Conservation (phyloP, 2,329 filamentous ascomycete genomes). For the Furcasterigmium furcatum region DNA sequence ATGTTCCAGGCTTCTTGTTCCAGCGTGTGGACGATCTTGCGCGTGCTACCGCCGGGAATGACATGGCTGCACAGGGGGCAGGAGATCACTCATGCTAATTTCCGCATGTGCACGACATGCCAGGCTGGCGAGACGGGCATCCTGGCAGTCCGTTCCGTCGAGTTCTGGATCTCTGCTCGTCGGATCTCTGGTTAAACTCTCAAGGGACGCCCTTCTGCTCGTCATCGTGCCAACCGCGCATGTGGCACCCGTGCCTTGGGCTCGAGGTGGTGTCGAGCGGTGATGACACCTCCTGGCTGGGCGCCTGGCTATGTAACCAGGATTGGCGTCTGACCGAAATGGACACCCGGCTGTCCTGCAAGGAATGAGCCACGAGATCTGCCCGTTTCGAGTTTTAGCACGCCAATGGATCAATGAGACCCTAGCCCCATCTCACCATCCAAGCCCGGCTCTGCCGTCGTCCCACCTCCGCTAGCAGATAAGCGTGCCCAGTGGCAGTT, state of each 20-base stretch:
- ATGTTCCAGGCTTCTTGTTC: neutral
- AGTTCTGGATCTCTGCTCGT: too few species aligned
- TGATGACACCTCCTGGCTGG: conserved; percentile 7
- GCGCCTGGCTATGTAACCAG: neutral
- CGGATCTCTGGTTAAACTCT: too few species aligned
- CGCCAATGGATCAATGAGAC: neutral
- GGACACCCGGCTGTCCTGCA: conserved; percentile 12
- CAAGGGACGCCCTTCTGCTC: too few species aligned
- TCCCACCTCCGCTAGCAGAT: conserved; percentile 1
- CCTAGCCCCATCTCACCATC: neutral
- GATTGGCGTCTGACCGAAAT: conserved; percentile 12
- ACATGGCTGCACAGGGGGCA: too few species aligned
- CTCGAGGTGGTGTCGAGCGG: neutral
- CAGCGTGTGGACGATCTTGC: too few species aligned
- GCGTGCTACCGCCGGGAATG: too few species aligned
- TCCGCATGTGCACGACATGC: too few species aligned
- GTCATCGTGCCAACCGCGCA: neutral
- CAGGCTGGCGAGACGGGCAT: too few species aligned
- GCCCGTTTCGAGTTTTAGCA: conserved; percentile 13
- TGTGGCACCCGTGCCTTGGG: too few species aligned
- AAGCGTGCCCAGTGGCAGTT: neutral
- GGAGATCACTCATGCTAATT: too few species aligned
- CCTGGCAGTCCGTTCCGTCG: too few species aligned
- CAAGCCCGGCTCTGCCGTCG: conserved; percentile 1
- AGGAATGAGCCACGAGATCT: conserved; percentile 16